Evolutionary conservation across 108 stramenopile species (phyloP), one percentile per base, ranked within the genome.

Genomic region (Pseudonitzschia multistriata): DNA sequence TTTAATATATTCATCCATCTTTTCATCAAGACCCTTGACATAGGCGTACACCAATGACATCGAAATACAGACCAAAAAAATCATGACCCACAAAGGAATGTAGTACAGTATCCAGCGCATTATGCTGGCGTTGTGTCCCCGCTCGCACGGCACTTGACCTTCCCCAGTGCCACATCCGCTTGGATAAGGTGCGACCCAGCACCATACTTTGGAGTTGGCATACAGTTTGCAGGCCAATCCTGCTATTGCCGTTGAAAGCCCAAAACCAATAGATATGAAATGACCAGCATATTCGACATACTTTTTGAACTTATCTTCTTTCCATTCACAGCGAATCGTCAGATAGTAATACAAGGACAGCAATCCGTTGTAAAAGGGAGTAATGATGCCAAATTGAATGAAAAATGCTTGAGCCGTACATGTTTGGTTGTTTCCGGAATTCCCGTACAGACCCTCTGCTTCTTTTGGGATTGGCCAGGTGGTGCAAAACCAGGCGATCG

Each of bases 111-210:
- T 13, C 68, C 68, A 77, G 0, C 62, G 65, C 27, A 72, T 74
- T 3, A 78, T 22, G 48, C 62, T 74, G 2, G 77, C 73, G 36
- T 81, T 78, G 35, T 84, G n/a, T 15, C 83, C 83, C 30, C 83
- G 72, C 22, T 57, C 67, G 66, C 83, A 84, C 8, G 54, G 48
- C 7, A 47, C 47, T 0, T 71, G 64, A 19, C 31, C 57, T 13
- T 62, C 45, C 17, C 68, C 67, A 14, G 30, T 39, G 24, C 40
- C 65, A 33, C 84, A 85, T 10, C 19, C 34, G 5, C 40, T 0
- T 0, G 85, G 85, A 59, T 81, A 72, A 3, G 77, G 34, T 17
- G 82, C 57, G 34, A 83, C 78, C 82, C 82, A 86, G 40, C 85
- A 86, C 80, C 82, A 81, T 15, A 81, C 39, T 1, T 53, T 49